Conservation (phyloP, 2,329 filamentous ascomycete species). For the Zymoseptoria passerinii region DNA sequence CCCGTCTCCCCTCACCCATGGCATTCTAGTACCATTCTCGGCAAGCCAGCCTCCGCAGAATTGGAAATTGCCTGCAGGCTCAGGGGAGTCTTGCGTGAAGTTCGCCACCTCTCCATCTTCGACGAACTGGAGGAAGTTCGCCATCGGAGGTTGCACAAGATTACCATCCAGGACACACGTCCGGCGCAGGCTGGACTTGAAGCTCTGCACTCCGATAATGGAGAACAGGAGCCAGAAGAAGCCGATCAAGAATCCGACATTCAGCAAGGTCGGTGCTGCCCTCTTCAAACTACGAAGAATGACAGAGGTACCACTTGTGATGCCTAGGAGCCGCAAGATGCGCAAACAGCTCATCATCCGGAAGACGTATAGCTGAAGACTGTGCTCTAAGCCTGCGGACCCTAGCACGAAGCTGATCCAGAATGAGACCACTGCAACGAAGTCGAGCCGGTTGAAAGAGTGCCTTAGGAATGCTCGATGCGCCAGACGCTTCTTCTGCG, state of each 20-base stretch:
- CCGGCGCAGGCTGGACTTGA: slow-evolving; percentile 49
- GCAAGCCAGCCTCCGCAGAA: slow-evolving; percentile 82
- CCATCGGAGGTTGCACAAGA: slow-evolving; percentile 22
- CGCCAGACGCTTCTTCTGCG: slow-evolving; percentile 77
- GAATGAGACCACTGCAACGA: slow-evolving; percentile 86
- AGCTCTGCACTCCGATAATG: slow-evolving; percentile 93
- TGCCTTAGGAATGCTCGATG: slow-evolving; percentile 88
- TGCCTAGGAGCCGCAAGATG: slow-evolving; percentile 78
- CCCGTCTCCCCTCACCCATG: slow-evolving; percentile 60
- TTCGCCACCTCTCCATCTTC: not conserved
- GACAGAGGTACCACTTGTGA: slow-evolving; percentile 90
- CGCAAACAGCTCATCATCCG: slow-evolving; percentile 94
- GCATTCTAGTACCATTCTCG: slow-evolving; percentile 45
- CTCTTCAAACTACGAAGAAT: slow-evolving; percentile 94
- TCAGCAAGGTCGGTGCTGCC: slow-evolving; percentile 79
- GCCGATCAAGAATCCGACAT: slow-evolving; percentile 85
- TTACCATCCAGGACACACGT: slow-evolving; percentile 42
- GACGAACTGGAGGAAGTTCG: slow-evolving; percentile 45
- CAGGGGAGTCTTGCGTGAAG: slow-evolving; percentile 17
- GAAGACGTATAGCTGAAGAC: slow-evolving; percentile 75
- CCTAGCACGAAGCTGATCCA: slow-evolving; percentile 81
- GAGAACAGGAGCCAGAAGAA: slow-evolving; percentile 99
- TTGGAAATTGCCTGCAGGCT: slow-evolving; percentile 49
- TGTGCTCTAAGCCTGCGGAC: slow-evolving; percentile 59
- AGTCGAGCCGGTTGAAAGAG: slow-evolving; percentile 92